These are phyloP conservation scores for Phanerochaete sordida DNA, from an alignment of 768 basidiomycete species.

Conservation along the genomic window DNA sequence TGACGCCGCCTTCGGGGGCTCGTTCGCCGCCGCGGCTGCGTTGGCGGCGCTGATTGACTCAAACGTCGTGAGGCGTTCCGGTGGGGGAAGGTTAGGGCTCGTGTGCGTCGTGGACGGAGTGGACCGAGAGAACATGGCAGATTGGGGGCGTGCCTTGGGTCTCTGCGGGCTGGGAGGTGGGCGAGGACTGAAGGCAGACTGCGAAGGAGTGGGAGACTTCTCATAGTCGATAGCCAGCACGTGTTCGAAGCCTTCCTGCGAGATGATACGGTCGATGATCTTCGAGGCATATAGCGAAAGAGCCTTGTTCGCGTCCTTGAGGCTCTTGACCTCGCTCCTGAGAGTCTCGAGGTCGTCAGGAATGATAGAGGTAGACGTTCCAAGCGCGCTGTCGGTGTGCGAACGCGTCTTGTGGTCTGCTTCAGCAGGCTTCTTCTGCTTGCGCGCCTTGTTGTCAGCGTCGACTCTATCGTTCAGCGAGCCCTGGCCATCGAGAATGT, in stretches of 20 bases:
- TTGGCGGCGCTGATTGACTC: conserved; percentile 12
- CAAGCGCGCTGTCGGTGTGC: conserved; percentile 32
- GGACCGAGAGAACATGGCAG: conserved; percentile 44
- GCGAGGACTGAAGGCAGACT: conserved; percentile 32
- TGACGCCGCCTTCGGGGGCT: conserved; percentile 19
- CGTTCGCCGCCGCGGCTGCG: conserved; percentile 1
- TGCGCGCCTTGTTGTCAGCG: conserved; percentile 32
- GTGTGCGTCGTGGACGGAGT: conserved; percentile 27
- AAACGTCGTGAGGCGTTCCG: conserved; percentile 33
- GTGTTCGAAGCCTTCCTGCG: conserved; percentile 95
- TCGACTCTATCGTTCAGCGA: conserved; percentile 51
- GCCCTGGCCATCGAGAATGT: conserved; percentile 56
- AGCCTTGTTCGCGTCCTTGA: conserved; percentile 96
- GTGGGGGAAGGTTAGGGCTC: conserved; percentile 33
- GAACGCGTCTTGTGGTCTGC: conserved; percentile 28
- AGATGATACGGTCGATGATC: conserved; percentile 96
- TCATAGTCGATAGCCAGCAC: conserved; percentile 93
- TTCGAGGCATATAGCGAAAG: conserved; percentile 94
- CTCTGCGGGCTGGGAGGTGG: conserved; percentile 23
- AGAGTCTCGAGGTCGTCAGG: conserved; percentile 70
- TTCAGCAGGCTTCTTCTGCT: conserved; percentile 35
- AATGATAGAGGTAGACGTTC: conserved; percentile 37
- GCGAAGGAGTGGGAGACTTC: conserved; percentile 47
- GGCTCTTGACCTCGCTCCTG: conserved; percentile 81
- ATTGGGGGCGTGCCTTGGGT: conserved; percentile 58